Base-by-base conservation (phyloP, 208 protist species). In the Leishmania amazonensis region DNA sequence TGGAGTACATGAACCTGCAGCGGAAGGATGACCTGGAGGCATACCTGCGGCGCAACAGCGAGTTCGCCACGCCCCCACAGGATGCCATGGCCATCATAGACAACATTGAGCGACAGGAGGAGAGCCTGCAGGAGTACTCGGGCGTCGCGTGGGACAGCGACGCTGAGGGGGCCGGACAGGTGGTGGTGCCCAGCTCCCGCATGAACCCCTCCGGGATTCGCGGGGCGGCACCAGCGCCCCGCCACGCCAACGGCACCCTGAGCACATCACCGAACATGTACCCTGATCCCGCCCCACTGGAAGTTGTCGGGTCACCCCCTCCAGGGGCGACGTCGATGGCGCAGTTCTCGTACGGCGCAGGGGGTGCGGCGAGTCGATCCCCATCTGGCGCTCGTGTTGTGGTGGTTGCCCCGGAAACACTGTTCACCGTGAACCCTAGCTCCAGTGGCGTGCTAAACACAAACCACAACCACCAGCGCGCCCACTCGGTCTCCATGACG, bases 1-100 rank as follows among this genome's bases (percentile, higher is more conserved):
- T 97, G 35, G 89, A 93, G 71, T 70, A 89, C 38, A 90, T 97
- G 87, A 96, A 97, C 76, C 57, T 78, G 45, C 85, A 89, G 54
- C 81, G 85, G 42, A 80, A 80, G 62, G 85, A 85, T 24, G 90
- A 92, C 19, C 87, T 97, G 31, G 89, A 87, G 73, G 68, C 71
- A 76, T 96, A 97, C 81, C 77, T 97, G 71, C 80, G 79, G 70
- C 85, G 88, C 75, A 83, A 77, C 70, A 57, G 73, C 40, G 81
- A 84, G 53, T 24, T 65, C 9, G 83, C 82, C 11, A 38, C 65
- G 5, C 75, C 85, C 11, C 85, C 85, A 19, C 78, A 79, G 2
- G 78, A 89, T 49, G 75, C 83, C 5, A 40, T 80, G n/a, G 77
- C 68, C 11, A 79, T 84, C 47, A 75, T 89, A n/a, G 31, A 62